These are phyloP conservation scores for Penicillium angulare DNA, from an alignment of 495 filamentous ascomycete genomes.

Conservation along the genomic window DNA sequence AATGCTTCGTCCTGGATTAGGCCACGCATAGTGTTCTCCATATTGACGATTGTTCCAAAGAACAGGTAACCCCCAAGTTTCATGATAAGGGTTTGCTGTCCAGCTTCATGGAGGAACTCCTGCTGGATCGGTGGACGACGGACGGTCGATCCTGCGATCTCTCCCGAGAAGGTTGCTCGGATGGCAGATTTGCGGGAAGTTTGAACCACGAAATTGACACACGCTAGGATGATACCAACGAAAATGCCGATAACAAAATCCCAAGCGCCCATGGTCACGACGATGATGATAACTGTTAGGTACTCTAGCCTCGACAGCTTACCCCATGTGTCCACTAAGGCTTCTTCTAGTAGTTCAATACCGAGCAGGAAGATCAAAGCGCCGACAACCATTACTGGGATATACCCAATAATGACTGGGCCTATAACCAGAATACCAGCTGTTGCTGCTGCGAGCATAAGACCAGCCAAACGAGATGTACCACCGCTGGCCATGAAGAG, in stretches of 20 bases:
- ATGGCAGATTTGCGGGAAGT: conserved; percentile 86
- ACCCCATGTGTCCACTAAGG: conserved; percentile 81
- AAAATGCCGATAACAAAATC: conserved; percentile 95
- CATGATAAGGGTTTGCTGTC: conserved; percentile 81
- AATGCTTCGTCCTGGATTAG: conserved; percentile 83
- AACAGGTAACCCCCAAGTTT: conserved; percentile 93
- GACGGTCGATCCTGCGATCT: conserved; percentile 86
- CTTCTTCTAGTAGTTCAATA: conserved; percentile 85
- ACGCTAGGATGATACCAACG: conserved; percentile 87
- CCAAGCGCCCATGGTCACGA: conserved; percentile 91
- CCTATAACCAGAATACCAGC: conserved; percentile 79
- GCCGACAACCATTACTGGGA: conserved; percentile 95
- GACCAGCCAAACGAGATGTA: conserved; percentile 77
- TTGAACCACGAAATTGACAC: conserved; percentile 85
- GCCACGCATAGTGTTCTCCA: conserved; percentile 80
- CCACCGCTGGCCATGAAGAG: conserved; percentile 92
- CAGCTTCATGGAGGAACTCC: conserved; percentile 78
- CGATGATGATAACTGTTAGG: conserved; percentile 87
- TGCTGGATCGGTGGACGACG: conserved; percentile 86
- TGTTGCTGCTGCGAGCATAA: conserved; percentile 81
- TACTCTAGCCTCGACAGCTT: conserved; percentile 86
- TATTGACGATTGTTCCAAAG: conserved; percentile 93
- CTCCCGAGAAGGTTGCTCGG: conserved; percentile 80
- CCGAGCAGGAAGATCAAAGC: conserved; percentile 91
- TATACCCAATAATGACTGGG: conserved; percentile 84